Conservation (phyloP, 306 rosid genomes). For the Oxytropis ochrocephala region DNA sequence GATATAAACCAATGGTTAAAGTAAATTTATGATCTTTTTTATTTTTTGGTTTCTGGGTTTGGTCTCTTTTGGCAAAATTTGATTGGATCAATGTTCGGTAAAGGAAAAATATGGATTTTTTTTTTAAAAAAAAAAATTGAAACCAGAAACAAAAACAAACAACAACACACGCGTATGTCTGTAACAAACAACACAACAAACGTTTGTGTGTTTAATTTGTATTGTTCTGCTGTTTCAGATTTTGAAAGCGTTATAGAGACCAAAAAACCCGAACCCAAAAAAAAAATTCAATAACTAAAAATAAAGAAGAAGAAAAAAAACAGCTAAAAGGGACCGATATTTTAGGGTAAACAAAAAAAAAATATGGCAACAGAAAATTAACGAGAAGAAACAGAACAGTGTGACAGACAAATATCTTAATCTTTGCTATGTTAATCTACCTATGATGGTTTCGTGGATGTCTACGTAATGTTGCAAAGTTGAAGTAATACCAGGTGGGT, state of each 20-base stretch:
- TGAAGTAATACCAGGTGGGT: conserved; percentile 24
- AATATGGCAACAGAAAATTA: neutral
- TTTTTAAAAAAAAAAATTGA: neutral
- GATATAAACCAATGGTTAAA: conserved; percentile 17
- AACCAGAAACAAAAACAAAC: conserved; percentile 12
- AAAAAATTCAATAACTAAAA: neutral
- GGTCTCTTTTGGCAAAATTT: neutral
- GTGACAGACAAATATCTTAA: neutral
- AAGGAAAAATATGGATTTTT: neutral
- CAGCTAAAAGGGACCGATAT: neutral
- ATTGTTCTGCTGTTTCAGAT: conserved; percentile 2
- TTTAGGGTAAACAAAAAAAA: neutral
- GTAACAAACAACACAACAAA: neutral
- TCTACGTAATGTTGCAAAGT: conserved; percentile 9
- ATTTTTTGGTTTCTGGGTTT: neutral
- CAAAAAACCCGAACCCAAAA: conserved; percentile 10
- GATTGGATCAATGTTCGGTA: conserved; percentile 24
- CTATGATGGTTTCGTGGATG: neutral
- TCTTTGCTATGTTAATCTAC: conserved; percentile 1
- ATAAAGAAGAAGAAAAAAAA: neutral
- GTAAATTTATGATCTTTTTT: neutral
- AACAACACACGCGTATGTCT: neutral
- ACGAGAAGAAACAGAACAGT: neutral
- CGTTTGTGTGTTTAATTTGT: neutral
- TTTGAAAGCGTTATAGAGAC: neutral